phyloP scores from a whole-genome alignment of 2,329 filamentous ascomycete genomes.

The Lasiodiplodia sp. region DNA sequence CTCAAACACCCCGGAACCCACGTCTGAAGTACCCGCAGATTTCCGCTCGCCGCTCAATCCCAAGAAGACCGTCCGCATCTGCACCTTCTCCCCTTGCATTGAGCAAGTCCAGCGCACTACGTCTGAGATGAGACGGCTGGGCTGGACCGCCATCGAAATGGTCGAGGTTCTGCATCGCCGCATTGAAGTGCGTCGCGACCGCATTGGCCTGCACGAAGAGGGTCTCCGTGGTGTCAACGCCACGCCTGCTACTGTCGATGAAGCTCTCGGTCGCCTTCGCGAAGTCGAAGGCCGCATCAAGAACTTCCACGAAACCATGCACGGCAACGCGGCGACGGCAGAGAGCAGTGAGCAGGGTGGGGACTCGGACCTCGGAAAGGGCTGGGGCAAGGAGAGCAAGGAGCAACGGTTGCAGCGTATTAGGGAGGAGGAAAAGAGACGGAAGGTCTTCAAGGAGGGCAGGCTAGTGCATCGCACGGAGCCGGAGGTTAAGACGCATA shows the following conservation, averaged over 20 bases:
- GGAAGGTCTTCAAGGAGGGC: slow-evolving; percentile 71
- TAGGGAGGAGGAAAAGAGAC: slow-evolving; percentile 44
- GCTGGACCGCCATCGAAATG: slow-evolving; percentile 94
- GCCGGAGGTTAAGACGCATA: slow-evolving; percentile 91
- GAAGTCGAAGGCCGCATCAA: slow-evolving; percentile 75
- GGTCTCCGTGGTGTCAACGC: slow-evolving; percentile 71
- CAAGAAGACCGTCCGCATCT: slow-evolving; percentile 76
- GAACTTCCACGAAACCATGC: slow-evolving; percentile 64
- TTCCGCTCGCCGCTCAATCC: slow-evolving; percentile 70
- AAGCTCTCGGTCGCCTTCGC: slow-evolving; percentile 76
- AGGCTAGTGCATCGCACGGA: slow-evolving; percentile 82
- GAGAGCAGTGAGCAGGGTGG: slow-evolving; percentile 42
- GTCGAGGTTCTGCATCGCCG: slow-evolving; percentile 83
- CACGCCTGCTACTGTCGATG: slow-evolving; percentile 75
- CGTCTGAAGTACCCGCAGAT: slow-evolving; percentile 34
- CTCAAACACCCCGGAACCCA: slow-evolving; percentile 1
- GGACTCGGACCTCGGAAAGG: slow-evolving; percentile 35
- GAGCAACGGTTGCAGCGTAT: slow-evolving; percentile 40
- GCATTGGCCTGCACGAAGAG: slow-evolving; percentile 75
- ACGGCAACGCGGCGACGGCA: slow-evolving; percentile 51
- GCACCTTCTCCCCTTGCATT: slow-evolving; percentile 96
- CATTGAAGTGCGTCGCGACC: slow-evolving; percentile 82
- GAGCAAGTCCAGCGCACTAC: slow-evolving; percentile 93
- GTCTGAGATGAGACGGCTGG: slow-evolving; percentile 76
- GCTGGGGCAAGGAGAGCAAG: slow-evolving; percentile 33